Evolutionary conservation across 305 asterid species (phyloP), one percentile per base, ranked within the genome.

Genomic region (Fraxinus paxiana): DNA sequence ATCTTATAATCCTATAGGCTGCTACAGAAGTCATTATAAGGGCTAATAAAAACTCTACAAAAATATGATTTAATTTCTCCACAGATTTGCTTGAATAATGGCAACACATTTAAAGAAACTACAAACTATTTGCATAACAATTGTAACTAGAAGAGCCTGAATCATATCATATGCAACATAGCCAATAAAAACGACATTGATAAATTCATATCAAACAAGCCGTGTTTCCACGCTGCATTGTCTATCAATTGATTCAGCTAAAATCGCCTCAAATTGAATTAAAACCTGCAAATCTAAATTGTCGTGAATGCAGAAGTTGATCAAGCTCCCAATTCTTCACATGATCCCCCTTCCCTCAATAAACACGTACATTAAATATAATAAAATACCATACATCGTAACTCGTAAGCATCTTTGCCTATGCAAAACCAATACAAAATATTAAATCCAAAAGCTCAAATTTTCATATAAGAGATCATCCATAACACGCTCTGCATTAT

Each of bases 371-470:
- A 35, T 46, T 18, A 38, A 80, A 43, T 48, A 70, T 82, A 80
- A 81, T 54, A 46, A 38, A 82, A 54, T 38, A 48, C 67, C 12
- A 76, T 73, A 77, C 34, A 22, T 12, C 46, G 33, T 65, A 48
- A 87, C n/a, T 12, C 46, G 33, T 65, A 48, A 87, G 34, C 84
- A 84, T 74, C 78, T 72, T 67, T 37, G 28, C 48, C 22, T 34
- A 73, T 31, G 56, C 46, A 46, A 82, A 26, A 54, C 76, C 65
- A 65, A 80, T 54, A 81, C 28, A 87, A 15, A n/a, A 70, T 6
- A 59, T 18, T 46, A 7, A 77, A 51, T 33, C 33, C n/a, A 22
- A 63, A 70, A 77, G 73, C 69, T 65, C 38, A 82, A 73, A 7
- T 77, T 12, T 69, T 30, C 43, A 31, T 30, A 69, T 15, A 30